Conservation (phyloP, 179 eudicot genomes). For the Beta corolliflora region DNA sequence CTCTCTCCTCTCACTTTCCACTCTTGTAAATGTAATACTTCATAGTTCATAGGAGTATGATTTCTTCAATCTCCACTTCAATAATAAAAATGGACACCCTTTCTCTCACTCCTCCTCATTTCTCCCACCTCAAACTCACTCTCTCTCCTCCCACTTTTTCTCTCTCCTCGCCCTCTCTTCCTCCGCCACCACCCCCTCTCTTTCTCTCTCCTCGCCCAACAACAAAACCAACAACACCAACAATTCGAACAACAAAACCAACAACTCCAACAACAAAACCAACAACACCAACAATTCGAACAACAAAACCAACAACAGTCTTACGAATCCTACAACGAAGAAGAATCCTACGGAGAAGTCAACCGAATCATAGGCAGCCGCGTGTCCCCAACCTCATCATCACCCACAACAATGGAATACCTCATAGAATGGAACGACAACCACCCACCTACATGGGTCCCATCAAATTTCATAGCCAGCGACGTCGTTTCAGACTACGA, state of each 20-base stretch:
- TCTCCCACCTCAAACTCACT: slow-evolving; percentile 58
- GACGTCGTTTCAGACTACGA: slow-evolving; percentile 89
- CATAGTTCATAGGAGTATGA: no score
- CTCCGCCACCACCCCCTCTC: slow-evolving; percentile 22
- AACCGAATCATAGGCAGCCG: slow-evolving; percentile 75
- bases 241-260: no score
- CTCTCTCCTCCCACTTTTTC: slow-evolving; percentile 10
- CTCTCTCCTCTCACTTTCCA: neutral
- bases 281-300: neutral
- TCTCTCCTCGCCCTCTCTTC: slow-evolving; percentile 30
- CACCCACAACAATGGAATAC: slow-evolving; percentile 71
- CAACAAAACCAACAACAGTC: neutral
- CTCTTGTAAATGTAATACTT: neutral
- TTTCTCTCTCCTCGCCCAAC: slow-evolving; percentile 35
- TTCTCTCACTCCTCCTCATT: slow-evolving; percentile 45
- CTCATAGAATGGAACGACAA: slow-evolving; percentile 86
- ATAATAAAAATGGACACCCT: slow-evolving; percentile 49
- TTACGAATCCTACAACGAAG: slow-evolving; percentile 48
- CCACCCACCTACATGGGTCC: slow-evolving; percentile 90
- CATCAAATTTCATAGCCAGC: slow-evolving; percentile 57
- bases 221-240: slow-evolving; percentile 25
- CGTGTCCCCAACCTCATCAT: slow-evolving; percentile 23
- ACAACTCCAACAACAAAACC: slow-evolving; percentile 21
- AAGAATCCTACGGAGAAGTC: slow-evolving; percentile 84
- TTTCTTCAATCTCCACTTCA: neutral